These are phyloP conservation scores for Colletotrichum neosansevieriae DNA, from an alignment of 2,329 filamentous ascomycete species.

Conservation along the genomic window DNA sequence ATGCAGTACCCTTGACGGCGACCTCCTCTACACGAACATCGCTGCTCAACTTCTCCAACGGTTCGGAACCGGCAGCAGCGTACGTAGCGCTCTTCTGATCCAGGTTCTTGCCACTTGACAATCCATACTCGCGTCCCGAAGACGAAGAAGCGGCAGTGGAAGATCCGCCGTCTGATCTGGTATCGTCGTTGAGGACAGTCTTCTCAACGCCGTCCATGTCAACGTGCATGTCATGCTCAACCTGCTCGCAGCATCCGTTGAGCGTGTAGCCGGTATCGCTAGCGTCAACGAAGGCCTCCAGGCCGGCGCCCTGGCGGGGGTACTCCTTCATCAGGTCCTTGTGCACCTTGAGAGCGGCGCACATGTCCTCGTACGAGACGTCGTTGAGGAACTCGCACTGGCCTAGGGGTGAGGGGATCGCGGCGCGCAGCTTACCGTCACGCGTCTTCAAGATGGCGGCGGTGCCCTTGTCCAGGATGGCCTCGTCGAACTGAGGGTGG, in stretches of 20 bases:
- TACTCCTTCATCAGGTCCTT: constrained; percentile 73
- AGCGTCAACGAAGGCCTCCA: constrained; percentile 77
- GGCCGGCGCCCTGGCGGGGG: constrained; percentile 72
- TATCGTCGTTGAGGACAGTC: constrained; percentile 8
- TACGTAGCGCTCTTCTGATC: neutral
- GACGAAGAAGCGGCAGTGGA: constrained; percentile 21
- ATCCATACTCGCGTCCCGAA: constrained; percentile 18
- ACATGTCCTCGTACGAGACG: constrained; percentile 71
- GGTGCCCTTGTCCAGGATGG: constrained; percentile 74
- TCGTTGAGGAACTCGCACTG: constrained; percentile 78
- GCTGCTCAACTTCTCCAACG: constrained; percentile 7
- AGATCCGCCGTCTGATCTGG: neutral
- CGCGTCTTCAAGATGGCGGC: constrained; percentile 78
- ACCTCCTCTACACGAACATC: constrained; percentile 14
- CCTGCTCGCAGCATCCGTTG: constrained; percentile 43
- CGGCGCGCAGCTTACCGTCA: constrained; percentile 75
- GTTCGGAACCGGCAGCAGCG: constrained; percentile 7
- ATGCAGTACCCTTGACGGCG: neutral
- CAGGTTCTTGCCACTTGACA: constrained; percentile 28
- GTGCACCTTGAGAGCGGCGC: constrained; percentile 69
- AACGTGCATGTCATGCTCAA: neutral
- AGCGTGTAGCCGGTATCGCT: constrained; percentile 73
- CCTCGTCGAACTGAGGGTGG: constrained; percentile 74
- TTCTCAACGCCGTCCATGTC: constrained; percentile 9
- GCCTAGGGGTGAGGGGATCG: constrained; percentile 76